Evolutionary conservation across 768 basidiomycete genomes (phyloP), one percentile per base, ranked within the genome.

Genomic region (Mycena epipterygia): DNA sequence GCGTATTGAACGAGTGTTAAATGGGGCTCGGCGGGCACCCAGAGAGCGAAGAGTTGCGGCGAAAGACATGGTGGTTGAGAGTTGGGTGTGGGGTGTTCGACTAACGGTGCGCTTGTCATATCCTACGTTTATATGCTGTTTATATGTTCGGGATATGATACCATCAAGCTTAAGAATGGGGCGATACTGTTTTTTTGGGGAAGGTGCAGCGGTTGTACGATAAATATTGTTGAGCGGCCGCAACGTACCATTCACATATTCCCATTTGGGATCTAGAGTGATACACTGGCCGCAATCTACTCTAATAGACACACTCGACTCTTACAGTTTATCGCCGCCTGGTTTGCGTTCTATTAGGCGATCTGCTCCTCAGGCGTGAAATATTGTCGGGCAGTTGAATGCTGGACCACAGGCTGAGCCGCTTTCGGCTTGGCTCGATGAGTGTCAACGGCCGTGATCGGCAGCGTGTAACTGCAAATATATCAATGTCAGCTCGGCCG

Each of bases 371-470:
- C 76, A 19, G 60, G 0, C 19, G 82, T 73, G 76, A 80, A 89
- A 70, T 89, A 89, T 70, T 87, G 76, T 69, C 88, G 77, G n/a
- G 81, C 82, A 8, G 78, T 81, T 16, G 81, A 77, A 5, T 79
- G 67, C 42, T 82, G 79, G 21, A 81, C 79, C 0, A 73, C 71
- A 8, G 80, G 81, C n/a, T 81, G 73, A 27, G 79, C 70, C n/a
- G 78, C 79, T 69, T 85, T 87, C 35, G 88, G 88, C 73, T 89
- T 89, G 25, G 88, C 86, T 49, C 97, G 90, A 79, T 97, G 96
- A 1, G 97, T 99, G 80, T 99, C 95, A 30, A 99, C 97, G 1
- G 97, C 97, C 29, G 86, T 87, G 76, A 99, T 98, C 13, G 96
- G 96, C 4, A 99, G 83, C 1, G 93, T 87, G 79, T 96, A 99